Base-by-base conservation (phyloP, 208 protist species). In the Leishmania mexicana region DNA sequence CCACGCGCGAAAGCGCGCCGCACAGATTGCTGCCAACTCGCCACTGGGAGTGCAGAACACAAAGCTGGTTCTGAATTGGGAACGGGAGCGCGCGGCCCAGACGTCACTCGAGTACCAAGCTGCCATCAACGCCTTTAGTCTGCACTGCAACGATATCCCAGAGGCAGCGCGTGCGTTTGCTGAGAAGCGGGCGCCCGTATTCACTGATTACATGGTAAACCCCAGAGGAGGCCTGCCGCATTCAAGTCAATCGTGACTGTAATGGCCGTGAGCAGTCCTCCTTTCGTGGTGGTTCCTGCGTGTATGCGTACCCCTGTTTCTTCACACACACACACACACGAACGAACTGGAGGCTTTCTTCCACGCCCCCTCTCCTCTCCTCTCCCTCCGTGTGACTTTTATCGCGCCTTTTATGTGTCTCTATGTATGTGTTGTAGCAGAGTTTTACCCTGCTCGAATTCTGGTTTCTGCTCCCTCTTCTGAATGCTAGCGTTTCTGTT, bases 41-140 rank as follows among this genome's bases (percentile, higher is more conserved):
- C 90, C 92, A 28, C 80, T 97, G 10, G 90, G 89, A 17, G 92
- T 96, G 60, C 92, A 96, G 76, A 92, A 90, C 70, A 89, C 91
- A 38, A 97, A 97, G 83, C 53, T 91, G 24, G 75, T 95, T 17
- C 51, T 96, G 81, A 95, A 97, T 78, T 88, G 85, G 84, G 76
- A 85, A 60, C 76, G 78, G 38, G 89, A 94, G 76, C 75, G 83
- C n/a, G 62, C 75, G 42, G 75, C 81, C 35, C 79, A 92, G 80
- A 79, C 75, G 58, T 87, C 79, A 28, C 83, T 97, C 38, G 85
- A 93, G 40, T 90, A 97, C 81, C 87, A 89, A 67, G 88, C 89
- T 21, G 78, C 92, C 17, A 89, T 92, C 85, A 93, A 93, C 58
- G 77, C 86, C 42, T 89, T 90, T 47, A 95, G 88, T 78, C 73